Evolutionary conservation across 495 filamentous ascomycete species (phyloP), one percentile per base, ranked within the genome.

Genomic region (Pyrenopolyporus hunteri): DNA sequence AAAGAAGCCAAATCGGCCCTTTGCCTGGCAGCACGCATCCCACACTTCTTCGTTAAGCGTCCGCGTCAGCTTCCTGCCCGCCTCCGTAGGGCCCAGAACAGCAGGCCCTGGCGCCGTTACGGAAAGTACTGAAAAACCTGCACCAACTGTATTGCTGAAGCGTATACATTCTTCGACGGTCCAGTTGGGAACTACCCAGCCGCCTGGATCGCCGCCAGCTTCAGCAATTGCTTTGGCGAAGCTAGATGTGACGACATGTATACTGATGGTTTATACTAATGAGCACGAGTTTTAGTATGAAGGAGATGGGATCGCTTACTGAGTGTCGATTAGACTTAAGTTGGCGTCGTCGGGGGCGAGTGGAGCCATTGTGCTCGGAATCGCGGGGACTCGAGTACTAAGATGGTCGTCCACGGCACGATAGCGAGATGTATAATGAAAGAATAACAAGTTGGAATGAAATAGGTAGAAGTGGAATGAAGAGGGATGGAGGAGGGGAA

Each of bases 1-100:
- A 13, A 43, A 43, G 23, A 43, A 43, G 20, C 39, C 39, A 43
- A 43, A 23, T 4, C 39, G 39, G 23, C 39, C 39, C 23, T 43
- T 25, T 23, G 17, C 7, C 20, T 4, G 1, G 16, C 14, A 43
- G 20, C 39, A 43, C 10, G 23, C 20, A n/a, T 43, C 20, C 39
- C 39, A 43, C 3, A 43, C 39, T 43, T 43, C 39, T 8, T 22
- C 6, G 13, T 43, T 43, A 19, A 43, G 1, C 3, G 39, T 25
- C 10, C 39, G 39, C 2, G 39, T 3, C 11, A 43, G 6, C 39
- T 43, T 43, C n/a, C 39, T 10, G 19, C 39, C 39, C 13, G 17
- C 19, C 19, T 43, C 39, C 3, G 39, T 43, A 43, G 39, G 39
- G 2, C 39, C 39, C 20, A 43, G 11, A 11, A 23, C n/a, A n/a